Evolutionary conservation across 2,329 filamentous ascomycete genomes (phyloP), one percentile per base, ranked within the genome.

Genomic region (Fusarium transvaalense): DNA sequence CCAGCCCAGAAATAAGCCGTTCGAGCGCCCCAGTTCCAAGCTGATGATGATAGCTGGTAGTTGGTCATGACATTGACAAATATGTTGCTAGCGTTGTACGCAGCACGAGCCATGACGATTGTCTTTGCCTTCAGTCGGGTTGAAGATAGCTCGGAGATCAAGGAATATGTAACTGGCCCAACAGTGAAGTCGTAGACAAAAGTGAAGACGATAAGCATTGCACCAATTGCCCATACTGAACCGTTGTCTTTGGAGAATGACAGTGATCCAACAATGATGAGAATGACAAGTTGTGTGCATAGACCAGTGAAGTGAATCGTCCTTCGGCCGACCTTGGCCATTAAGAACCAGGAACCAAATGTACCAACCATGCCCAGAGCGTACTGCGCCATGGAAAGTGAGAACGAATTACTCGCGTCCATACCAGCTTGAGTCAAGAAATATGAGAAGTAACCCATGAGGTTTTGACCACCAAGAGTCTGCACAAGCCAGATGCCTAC

Each of bases 171-270:
- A 10, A 86, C 81, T 0, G 86, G 85, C 0, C 86, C 87, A 14
- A 88, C 81, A 2, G 84, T 84, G 56, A 84, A 80, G 76, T 85
- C 84, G 74, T 88, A 88, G 4, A 83, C 77, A 54, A 86, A 84
- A 0, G 83, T 85, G 68, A 84, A 86, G 38, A 85, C 73, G 41
- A 88, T 79, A 6, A 87, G 77, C 71, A 88, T 74, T 64, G 79
- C 69, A 31, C 82, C 81, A 42, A 85, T 74, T 64, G 83, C 78
- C 78, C 82, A 83, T 15, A 82, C 72, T 1, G 78, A 77, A 3
- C 66, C 66, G 43, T 78, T 79, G 12, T 71, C 53, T 2, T 67
- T 64, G 17, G 78, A 74, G 57, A 82, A 82, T 3, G 79, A 79
- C 0, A 82, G 71, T 3, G 73, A 78, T 12, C 81, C 79, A 39